Evolutionary conservation across 1,139 yeast species (phyloP).

Genomic region (Suhomyces coccinellae): DNA sequence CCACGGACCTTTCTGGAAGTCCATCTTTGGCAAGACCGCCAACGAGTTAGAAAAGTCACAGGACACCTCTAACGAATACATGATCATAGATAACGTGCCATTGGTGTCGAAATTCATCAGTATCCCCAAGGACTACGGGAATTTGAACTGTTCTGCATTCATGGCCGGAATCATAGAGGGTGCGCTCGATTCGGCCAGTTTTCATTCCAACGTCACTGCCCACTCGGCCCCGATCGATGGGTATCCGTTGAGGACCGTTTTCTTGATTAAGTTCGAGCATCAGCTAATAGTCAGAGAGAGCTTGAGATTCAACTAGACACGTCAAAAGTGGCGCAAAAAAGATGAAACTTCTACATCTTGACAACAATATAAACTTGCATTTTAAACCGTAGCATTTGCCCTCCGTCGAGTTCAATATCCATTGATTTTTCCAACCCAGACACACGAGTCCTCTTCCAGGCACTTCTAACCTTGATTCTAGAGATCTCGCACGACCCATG

Average conservation of each 20-base stretch:
- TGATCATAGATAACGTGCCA: constrained; percentile 85
- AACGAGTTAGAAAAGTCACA: constrained; percentile 87
- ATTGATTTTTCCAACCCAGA: not conserved
- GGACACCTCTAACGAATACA: constrained; percentile 76
- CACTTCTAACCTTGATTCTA: not conserved
- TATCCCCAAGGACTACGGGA: constrained; percentile 78
- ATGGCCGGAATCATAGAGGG: constrained; percentile 94
- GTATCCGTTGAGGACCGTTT: constrained; percentile 74
- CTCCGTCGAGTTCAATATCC: not conserved
- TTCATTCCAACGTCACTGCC: constrained; percentile 83
- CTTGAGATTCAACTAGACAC: constrained; percentile 16
- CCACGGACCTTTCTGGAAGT: constrained; percentile 79
- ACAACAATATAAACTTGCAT: not conserved
- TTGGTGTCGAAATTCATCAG: constrained; percentile 73
- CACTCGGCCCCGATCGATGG: constrained; percentile 74
- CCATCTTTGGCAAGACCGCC: constrained; percentile 78
- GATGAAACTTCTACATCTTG: too few relatives aligned
- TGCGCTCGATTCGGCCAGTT: constrained; percentile 75
- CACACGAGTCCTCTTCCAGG: not conserved
- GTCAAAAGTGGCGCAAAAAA: too few relatives aligned
- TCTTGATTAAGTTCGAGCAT: constrained; percentile 72
- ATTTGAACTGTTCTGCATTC: constrained; percentile 80
- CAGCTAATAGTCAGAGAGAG: constrained; percentile 59
- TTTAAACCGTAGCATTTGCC: not conserved
- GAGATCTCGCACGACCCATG: constrained; percentile 6